Conservation (phyloP, 129 eudicot species). For the Flaveria sonorensis region DNA sequence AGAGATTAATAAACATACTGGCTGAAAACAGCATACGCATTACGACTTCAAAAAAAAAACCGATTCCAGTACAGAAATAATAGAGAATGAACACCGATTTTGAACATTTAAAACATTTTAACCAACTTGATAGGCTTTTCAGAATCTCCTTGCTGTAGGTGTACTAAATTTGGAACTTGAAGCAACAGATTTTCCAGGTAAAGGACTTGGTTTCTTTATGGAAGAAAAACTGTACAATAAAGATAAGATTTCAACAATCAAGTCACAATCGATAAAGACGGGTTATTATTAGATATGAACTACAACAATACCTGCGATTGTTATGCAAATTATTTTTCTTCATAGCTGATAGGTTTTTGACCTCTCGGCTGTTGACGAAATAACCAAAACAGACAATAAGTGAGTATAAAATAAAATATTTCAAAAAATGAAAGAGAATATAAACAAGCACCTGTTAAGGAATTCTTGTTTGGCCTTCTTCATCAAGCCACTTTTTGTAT, state of each 20-base stretch:
- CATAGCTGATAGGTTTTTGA: conserved; percentile 69
- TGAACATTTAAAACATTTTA: conserved; percentile 13
- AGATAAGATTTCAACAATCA: conserved; percentile 2
- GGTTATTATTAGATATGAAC: neutral
- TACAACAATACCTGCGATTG: conserved; percentile 45
- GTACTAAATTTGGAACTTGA: conserved; percentile 43
- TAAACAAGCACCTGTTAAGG: conserved; percentile 56
- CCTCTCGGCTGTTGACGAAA: conserved; percentile 57
- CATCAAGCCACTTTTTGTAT: conserved; percentile 78
- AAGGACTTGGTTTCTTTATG: conserved; percentile 41
- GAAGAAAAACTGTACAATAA: conserved; percentile 29
- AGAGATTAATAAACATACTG: conserved; percentile 8
- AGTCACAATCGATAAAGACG: conserved; percentile 4
- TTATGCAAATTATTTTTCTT: conserved; percentile 47
- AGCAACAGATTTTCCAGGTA: conserved; percentile 38
- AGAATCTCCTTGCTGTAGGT: conserved; percentile 49
- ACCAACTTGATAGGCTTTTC: conserved; percentile 9
- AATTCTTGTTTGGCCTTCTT: conserved; percentile 76
- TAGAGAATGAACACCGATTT: conserved; percentile 2
- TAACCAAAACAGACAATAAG: conserved; percentile 3
- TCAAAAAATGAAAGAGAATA: neutral
- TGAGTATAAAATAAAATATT: neutral
- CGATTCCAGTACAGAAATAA: conserved; percentile 15
- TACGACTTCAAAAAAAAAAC: neutral
- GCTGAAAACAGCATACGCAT: neutral